Base-by-base conservation (phyloP, 129 eudicot genomes). In the Escallonia herrerae region DNA sequence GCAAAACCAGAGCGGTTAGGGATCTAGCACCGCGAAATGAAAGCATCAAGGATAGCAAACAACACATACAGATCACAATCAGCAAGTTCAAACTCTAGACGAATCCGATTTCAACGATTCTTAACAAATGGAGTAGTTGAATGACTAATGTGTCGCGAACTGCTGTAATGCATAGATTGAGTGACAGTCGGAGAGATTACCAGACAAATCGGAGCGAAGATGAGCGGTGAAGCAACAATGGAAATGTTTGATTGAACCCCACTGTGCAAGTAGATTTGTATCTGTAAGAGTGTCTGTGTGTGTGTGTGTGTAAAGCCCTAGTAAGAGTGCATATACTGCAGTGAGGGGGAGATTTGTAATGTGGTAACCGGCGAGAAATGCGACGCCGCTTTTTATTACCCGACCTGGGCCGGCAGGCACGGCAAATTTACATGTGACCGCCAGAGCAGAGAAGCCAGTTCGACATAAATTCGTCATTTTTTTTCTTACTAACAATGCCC, bases 331-430 rank as follows among this genome's bases (percentile, higher is more conserved):
- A 43, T 22, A 22, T 40, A 62, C 5, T 62, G 5, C 4, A 40
- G 65, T 58, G 60, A 66, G 60, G 44, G 40, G 47, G 65, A 55
- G 58, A 49, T 68, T 63, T 66, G 56, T 48, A 4, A 3, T 40
- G 63, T 22, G 33, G 33, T 49, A 70, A 71, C 78, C 78, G 81
- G 84, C 81, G 72, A 15, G 51, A 68, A 14, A 65, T 9, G 56
- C 11, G 66, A 63, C 75, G 72, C 72, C 68, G 62, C 14, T 62
- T 46, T 53, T 62, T 39, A 50, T 60, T 42, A 60, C 57, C 73
- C 74, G 79, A 79, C 75, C 74, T 40, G 62, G 74, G 86, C 82
- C 79, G 84, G 77, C 77, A 61, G 44, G 77, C 68, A 66, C 73
- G 81, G 70, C 67, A 60, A 68, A 71, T 69, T 76, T 52, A 65